These are phyloP conservation scores for Zymoseptoria crescenta DNA, from an alignment of 2,329 filamentous ascomycete species.

Conservation along the genomic window DNA sequence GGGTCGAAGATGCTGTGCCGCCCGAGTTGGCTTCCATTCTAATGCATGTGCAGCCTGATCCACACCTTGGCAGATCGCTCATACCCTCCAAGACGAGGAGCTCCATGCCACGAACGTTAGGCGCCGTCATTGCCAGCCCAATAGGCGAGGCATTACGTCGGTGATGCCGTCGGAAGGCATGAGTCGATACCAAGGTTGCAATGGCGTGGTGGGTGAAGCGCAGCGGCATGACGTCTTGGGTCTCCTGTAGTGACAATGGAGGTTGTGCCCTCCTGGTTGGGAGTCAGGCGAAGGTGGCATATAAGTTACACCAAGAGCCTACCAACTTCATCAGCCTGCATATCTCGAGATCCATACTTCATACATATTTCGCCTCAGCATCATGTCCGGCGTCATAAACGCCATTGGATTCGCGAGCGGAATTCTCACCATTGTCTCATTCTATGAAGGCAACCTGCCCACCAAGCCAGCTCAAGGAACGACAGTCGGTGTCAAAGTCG, in stretches of 20 bases:
- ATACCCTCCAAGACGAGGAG: background rate
- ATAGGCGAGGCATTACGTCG: background rate
- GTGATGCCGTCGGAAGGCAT: background rate
- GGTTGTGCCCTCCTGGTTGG: background rate
- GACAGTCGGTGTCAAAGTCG: background rate
- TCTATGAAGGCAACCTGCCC: background rate
- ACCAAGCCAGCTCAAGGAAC: background rate
- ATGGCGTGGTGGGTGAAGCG: background rate
- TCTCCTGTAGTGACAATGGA: background rate
- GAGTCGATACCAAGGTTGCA: background rate
- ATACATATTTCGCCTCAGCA: background rate
- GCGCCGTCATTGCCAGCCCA: background rate
- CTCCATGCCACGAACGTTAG: background rate
- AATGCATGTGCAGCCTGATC: background rate
- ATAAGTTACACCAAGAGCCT: background rate
- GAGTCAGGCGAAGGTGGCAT: background rate
- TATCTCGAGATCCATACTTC: background rate
- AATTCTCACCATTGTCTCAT: background rate
- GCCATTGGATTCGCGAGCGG: background rate
- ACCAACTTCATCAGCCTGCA: background rate
- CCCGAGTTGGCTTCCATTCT: background rate
- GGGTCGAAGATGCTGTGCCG: background rate
- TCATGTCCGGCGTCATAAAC: background rate
- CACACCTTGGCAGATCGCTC: background rate
- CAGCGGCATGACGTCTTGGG: background rate